Conservation (phyloP, 352 stramenopile genomes). For the Thraustotheca clavata region DNA sequence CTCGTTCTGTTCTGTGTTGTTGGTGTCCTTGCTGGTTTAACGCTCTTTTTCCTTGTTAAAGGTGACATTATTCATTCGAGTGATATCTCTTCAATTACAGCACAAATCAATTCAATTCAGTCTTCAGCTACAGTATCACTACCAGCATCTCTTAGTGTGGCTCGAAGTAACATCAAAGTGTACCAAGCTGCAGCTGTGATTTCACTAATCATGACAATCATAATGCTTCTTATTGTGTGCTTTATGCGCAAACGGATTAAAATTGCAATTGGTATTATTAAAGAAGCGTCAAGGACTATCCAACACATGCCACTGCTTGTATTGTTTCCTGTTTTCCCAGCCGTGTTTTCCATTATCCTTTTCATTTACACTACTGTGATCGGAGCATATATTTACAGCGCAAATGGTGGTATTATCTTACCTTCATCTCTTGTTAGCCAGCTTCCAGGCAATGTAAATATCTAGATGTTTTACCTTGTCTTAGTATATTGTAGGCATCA, state of each 20-base stretch:
- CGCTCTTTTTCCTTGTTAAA: slow-evolving; percentile 66
- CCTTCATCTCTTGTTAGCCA: background rate
- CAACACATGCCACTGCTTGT: slow-evolving; percentile 50
- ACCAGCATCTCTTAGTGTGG: slow-evolving; percentile 10
- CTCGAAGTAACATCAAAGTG: slow-evolving; percentile 43
- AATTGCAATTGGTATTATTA: slow-evolving; percentile 64
- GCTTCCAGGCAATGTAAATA: slow-evolving; percentile 11
- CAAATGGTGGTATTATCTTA: slow-evolving; percentile 14
- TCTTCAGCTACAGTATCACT: background rate
- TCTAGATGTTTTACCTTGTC: slow-evolving; percentile 12
- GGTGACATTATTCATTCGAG: slow-evolving; percentile 48
- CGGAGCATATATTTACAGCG: slow-evolving; percentile 63
- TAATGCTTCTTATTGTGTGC: slow-evolving; percentile 67
- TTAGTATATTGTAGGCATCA: slow-evolving; percentile 26
- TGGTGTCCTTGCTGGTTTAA: slow-evolving; percentile 52
- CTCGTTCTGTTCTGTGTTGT: slow-evolving; percentile 58
- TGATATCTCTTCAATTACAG: slow-evolving; percentile 33
- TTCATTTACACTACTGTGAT: slow-evolving; percentile 58
- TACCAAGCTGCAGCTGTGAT: slow-evolving; percentile 60
- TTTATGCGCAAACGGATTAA: slow-evolving; percentile 80
- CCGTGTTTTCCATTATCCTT: slow-evolving; percentile 47
- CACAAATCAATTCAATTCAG: slow-evolving; percentile 11
- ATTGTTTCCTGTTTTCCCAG: slow-evolving; percentile 56
- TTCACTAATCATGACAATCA: slow-evolving; percentile 41
- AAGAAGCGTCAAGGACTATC: slow-evolving; percentile 59